Base-by-base conservation (phyloP, 768 basidiomycete genomes). In the Podaxis carcinomalis region DNA sequence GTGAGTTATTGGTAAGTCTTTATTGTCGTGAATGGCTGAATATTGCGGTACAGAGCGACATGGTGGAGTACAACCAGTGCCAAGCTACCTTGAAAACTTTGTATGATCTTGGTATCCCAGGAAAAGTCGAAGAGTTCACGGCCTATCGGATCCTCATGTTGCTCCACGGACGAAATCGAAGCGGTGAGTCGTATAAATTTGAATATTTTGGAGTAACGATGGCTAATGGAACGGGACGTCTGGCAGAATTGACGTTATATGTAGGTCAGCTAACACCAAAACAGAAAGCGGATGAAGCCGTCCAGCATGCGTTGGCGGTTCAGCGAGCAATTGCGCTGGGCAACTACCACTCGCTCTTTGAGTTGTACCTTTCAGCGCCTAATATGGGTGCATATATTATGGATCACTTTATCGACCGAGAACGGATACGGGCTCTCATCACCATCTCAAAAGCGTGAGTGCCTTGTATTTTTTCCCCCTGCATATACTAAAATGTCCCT, bases 311-410 rank as follows among this genome's bases (percentile, higher is more conserved):
- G 55, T 82, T 98, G 62, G 80, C 80, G 56, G 95, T 98, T 60
- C 94, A 95, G 71, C 87, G 90, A 56, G 92, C 95, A 19, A 74
- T 95, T 62, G 85, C 95, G 50, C 92, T 92, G 76, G 92, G 91
- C 70, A 99, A 98, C 72, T 99, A 98, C 75, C 92, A 94, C 74
- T 83, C 86, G 44, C 82, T 99, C 66, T 98, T 98, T 77, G 84
- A 86, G 57, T 76, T 94, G 60, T 98, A 92, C 75, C 68, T 83
- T 68, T 79, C 80, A 57, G 93, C 93, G 47, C 94, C 95, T 27
- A 95, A 96, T 70, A 98, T 98, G 97, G 93, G 94, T 40, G 95
- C 86, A 57, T 98, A 98, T 74, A 94, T 99, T 69, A 97, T 99
- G 93, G 97, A 98, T 75, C 95, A 98, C 73, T 98, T 98, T 73